A percentile compares a stretch with the other conserved stretches of the same genome.
phyloP scores from a whole-genome alignment of 2,329 filamentous ascomycete species.

The Alternaria novae-zelandiae region DNA sequence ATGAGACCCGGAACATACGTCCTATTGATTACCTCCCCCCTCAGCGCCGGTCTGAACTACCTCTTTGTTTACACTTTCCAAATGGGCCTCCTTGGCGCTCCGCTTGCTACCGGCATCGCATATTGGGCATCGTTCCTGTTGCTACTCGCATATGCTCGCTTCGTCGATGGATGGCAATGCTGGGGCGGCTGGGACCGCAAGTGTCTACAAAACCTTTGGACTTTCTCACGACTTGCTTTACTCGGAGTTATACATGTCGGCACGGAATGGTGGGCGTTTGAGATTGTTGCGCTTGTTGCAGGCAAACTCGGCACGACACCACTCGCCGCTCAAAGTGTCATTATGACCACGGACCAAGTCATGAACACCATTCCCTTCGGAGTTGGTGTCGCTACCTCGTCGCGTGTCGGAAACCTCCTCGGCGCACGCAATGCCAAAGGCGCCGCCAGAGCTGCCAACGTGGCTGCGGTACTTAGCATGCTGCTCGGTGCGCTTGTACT shows the following conservation, averaged over 20 bases:
- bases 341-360: constrained; percentile 88
- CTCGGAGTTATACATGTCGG: constrained; percentile 83
- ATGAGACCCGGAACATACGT: constrained; percentile 71
- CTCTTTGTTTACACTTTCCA: constrained; percentile 75
- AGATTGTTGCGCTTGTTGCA: constrained; percentile 84
- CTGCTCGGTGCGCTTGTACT: constrained; percentile 72
- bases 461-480: constrained; percentile 75
- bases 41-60: constrained; percentile 65
- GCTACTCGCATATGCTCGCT: constrained; percentile 74
- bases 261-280: constrained; percentile 94
- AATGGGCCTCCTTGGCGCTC: constrained; percentile 78
- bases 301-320: constrained; percentile 79
- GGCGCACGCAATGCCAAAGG: constrained; percentile 70
- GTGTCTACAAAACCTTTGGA: constrained; percentile 70
- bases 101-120: constrained; percentile 80
- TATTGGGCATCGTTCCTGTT: constrained; percentile 86
- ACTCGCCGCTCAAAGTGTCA: constrained; percentile 82
- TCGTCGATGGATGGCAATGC: constrained; percentile 73
- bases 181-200: constrained; percentile 77
- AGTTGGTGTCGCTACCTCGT: constrained; percentile 79
- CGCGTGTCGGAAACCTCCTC: constrained; percentile 79
- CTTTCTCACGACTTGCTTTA: constrained; percentile 76
- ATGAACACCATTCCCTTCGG: constrained; percentile 88
- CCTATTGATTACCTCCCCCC: constrained; percentile 64
- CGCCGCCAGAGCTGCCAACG: constrained; percentile 75